Base-by-base conservation (phyloP, 2,329 filamentous ascomycete species). In the Botrytis galanthina region DNA sequence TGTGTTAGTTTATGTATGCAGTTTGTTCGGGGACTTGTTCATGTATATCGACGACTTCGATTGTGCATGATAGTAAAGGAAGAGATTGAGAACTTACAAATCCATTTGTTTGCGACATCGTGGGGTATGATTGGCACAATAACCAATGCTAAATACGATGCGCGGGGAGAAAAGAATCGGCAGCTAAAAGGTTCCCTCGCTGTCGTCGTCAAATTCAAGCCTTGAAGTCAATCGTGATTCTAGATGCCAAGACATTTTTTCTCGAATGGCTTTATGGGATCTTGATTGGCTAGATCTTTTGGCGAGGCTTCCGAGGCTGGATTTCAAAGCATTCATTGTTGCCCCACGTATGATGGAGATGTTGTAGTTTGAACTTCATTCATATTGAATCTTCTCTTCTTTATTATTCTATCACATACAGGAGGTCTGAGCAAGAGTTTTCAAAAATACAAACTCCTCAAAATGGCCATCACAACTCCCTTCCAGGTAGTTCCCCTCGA, bases 41-140 rank as follows among this genome's bases (percentile, higher is more conserved):
- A n/a, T 44, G 18, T 37, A 60, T 60, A 32, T 60, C 46, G 35
- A 72, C 42, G 46, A 75, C 66, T 73, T 44, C 63, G 51, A 74
- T 76, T 54, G 73, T 70, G 60, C 37, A 64, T 37, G 46, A 73
- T 32, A 35, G 70, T 46, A 7, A 6, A 62, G 10, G 37, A 35
- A 46, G 10, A 59, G 42, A 42, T 70, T 73, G 60, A 44, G 66
- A 72, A 79, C 85, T 80, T 88, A 95, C 93, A 83, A 92, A 85
- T 80, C 93, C 93, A 80, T 94, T 85, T 77, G 89, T 91, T 87
- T 94, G 92, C 78, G 93, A 95, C 93, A 95, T 95, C 74, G 73
- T 84, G 79, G 75, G 59, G 63, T 26, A 59, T 42, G 6, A 12
- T 10, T 72, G 74, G 76, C 77, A 75, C 75, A 62, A 54, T 62